Evolutionary conservation across 2,329 filamentous ascomycete genomes (phyloP).

Genomic region (Mycocentrospora acerina): DNA sequence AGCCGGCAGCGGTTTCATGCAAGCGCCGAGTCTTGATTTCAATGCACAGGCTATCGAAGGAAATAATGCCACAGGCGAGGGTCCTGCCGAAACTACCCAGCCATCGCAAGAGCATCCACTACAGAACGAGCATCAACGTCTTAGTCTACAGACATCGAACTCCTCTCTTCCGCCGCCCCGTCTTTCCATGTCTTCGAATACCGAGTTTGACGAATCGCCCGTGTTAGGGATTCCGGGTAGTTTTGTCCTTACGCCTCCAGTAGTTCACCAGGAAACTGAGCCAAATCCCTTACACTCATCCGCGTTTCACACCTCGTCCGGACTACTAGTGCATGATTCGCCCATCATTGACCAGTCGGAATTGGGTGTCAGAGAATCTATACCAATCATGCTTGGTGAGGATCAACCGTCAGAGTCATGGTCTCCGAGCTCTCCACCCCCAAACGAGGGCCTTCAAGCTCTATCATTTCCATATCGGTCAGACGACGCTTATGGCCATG

Average conservation of each 20-base stretch:
- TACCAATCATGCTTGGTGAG: slow-evolving; percentile 56
- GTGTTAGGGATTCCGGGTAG: slow-evolving; percentile 66
- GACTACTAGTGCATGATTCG: slow-evolving; percentile 9
- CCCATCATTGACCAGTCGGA: slow-evolving; percentile 44
- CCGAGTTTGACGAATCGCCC: slow-evolving; percentile 62
- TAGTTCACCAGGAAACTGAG: slow-evolving; percentile 14
- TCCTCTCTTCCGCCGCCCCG: slow-evolving; percentile 30
- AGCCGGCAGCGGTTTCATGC: slow-evolving; percentile 8
- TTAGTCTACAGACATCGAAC: slow-evolving; percentile 31
- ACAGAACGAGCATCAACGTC: slow-evolving; percentile 16
- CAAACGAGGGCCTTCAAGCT: slow-evolving; percentile 14
- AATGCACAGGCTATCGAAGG: no score
- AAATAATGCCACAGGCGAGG: no score
- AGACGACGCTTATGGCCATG: slow-evolving; percentile 16
- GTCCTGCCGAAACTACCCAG: no score
- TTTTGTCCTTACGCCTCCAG: slow-evolving; percentile 51
- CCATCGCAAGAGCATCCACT: slow-evolving; percentile 7
- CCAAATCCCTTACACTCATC: slow-evolving; percentile 31
- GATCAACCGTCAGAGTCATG: slow-evolving; percentile 29
- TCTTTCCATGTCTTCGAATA: slow-evolving; percentile 39
- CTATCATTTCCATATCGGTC: slow-evolving; percentile 14
- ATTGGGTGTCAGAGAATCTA: slow-evolving; percentile 55
- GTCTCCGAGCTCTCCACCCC: slow-evolving; percentile 8
- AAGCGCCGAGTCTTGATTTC: no score
- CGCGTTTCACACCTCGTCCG: slow-evolving; percentile 25